These are phyloP conservation scores for Backusella mclennaniae DNA, from an alignment of 192 early-diverging fungal genomes.

Conservation along the genomic window DNA sequence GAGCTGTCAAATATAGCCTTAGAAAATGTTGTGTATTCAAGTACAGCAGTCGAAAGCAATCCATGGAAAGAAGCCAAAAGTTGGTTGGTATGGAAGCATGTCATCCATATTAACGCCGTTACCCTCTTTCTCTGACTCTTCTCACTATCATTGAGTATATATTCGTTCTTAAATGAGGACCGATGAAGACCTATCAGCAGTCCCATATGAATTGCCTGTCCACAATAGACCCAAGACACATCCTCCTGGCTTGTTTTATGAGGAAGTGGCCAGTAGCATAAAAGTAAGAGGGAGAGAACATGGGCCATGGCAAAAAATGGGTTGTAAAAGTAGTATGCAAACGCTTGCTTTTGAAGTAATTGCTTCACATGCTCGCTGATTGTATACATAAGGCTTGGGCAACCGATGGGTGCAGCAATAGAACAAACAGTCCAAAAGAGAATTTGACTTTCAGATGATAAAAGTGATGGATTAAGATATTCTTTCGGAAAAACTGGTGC, in stretches of 20 bases:
- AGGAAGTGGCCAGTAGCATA: slow-evolving; percentile 25
- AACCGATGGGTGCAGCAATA: slow-evolving; percentile 4
- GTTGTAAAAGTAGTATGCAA: slow-evolving; percentile 19
- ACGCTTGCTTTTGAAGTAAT: slow-evolving; percentile 4
- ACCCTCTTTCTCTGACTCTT: not conserved
- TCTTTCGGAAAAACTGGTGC: slow-evolving; percentile 21
- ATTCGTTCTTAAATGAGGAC: slow-evolving; percentile 18
- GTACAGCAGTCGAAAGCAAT: slow-evolving; percentile 10
- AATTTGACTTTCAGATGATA: slow-evolving; percentile 11
- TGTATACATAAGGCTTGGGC: not conserved
- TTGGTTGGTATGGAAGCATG: slow-evolving; percentile 23
- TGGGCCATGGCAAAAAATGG: slow-evolving; percentile 23
- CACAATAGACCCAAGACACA: slow-evolving; percentile 23
- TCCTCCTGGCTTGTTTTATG: slow-evolving; percentile 25
- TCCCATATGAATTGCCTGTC: slow-evolving; percentile 23
- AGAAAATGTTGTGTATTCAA: not conserved
- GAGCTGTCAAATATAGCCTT: not conserved
- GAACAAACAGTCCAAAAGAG: slow-evolving; percentile 26
- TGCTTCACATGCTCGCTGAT: slow-evolving; percentile 11
- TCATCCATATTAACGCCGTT: slow-evolving; percentile 16
- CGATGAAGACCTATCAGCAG: slow-evolving; percentile 21
- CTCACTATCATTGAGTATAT: not conserved
- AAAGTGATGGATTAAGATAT: slow-evolving; percentile 7
- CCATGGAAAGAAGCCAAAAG: slow-evolving; percentile 16
- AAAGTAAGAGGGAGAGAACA: slow-evolving; percentile 14